Percentiles rank a stretch among this genome's conserved stretches.
These are phyloP conservation scores for Naganishia cerealis DNA, from an alignment of 1,284 basidiomycete species.

Conservation along the genomic window DNA sequence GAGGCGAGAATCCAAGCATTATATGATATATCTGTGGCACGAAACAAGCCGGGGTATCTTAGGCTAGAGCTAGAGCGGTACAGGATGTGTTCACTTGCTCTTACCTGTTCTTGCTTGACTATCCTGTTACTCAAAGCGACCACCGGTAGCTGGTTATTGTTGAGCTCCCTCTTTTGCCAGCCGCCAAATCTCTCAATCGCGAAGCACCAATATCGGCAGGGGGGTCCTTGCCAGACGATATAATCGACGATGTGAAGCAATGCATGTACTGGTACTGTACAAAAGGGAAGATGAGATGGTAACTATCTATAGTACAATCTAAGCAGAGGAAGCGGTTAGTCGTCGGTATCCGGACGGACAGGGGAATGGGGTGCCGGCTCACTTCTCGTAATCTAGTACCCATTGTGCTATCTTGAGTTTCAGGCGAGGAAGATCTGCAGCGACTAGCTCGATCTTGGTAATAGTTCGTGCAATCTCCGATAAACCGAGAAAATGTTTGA, in stretches of 20 bases:
- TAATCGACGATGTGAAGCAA: background rate
- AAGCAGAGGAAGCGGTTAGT: too few species aligned
- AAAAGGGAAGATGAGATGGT: background rate
- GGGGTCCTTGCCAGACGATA: background rate
- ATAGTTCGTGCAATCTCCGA: background rate
- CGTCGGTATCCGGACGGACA: background rate
- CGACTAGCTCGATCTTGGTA: background rate
- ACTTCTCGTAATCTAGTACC: conserved; percentile 1
- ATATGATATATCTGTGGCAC: too few species aligned
- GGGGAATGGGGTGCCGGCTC: background rate
- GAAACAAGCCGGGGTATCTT: too few species aligned
- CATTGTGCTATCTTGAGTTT: background rate
- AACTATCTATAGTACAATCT: background rate
- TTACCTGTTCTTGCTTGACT: too few species aligned
- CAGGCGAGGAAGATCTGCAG: background rate
- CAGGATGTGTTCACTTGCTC: too few species aligned
- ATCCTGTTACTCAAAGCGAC: too few species aligned
- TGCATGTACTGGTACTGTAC: background rate
- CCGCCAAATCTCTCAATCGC: conserved; percentile 5
- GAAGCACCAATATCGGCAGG: conserved; percentile 2
- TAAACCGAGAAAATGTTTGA: background rate
- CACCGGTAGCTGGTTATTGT: too few species aligned
- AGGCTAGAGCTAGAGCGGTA: too few species aligned
- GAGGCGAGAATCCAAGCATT: too few species aligned
- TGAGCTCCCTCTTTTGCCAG: background rate